Percentiles rank a stretch among this genome's conserved stretches.
phyloP scores from a whole-genome alignment of 257 asterid genomes.

The Mentha longifolia region DNA sequence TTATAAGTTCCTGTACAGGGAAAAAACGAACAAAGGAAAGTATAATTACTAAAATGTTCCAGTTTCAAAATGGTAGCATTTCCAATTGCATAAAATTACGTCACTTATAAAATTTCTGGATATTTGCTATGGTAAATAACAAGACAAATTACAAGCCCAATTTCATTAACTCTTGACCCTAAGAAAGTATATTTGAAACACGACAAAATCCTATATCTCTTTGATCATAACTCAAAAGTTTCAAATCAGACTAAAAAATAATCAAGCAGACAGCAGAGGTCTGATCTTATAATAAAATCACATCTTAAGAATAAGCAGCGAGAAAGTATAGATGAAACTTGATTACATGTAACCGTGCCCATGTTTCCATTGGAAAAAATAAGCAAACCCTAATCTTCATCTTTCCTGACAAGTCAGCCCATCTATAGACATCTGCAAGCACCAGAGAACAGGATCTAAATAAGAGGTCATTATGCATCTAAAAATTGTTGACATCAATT shows the following conservation, averaged over 20 bases:
- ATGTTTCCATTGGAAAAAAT: conserved; percentile 88
- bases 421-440: conserved; percentile 82
- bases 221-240: conserved; percentile 14
- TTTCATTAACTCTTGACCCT: conserved; percentile 16
- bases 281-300: background rate
- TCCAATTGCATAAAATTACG: background rate
- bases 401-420: conserved; percentile 80
- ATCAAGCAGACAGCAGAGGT: conserved; percentile 5
- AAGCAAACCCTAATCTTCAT: conserved; percentile 88
- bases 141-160: conserved; percentile 4
- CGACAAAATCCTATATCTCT: conserved; percentile 6
- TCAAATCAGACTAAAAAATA: conserved; percentile 8
- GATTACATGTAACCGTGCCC: conserved; percentile 80
- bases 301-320: conserved; percentile 5
- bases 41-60: conserved; percentile 25
- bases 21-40: conserved; percentile 7
- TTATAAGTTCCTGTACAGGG: conserved; percentile 56
- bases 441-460: conserved; percentile 29
- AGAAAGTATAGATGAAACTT: conserved; percentile 21
- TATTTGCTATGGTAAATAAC: background rate
- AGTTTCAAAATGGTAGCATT: conserved; percentile 4
- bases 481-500: conserved; percentile 9
- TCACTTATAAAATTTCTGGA: background rate
- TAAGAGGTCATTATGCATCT: conserved; percentile 8
- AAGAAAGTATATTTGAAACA: conserved; percentile 15